Evolutionary conservation across 805 yeast species (phyloP), one percentile per base, ranked within the genome.

Genomic region (Candida chauliodis): DNA sequence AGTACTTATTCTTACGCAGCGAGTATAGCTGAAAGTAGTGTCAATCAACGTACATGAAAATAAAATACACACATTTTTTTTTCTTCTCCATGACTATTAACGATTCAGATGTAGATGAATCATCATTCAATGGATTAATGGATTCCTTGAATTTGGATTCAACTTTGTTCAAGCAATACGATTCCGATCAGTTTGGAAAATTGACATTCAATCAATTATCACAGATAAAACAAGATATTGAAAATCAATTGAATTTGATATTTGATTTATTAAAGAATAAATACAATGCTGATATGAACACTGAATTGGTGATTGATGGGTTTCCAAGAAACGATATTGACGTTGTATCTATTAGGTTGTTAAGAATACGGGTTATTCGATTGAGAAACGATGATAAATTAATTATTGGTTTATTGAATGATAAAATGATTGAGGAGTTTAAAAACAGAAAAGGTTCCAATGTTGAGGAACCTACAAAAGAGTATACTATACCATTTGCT

Each of bases 241-340:
- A 63, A 38, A 29, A 45, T 3, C 67, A 63, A 45, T 43, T 63
- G 26, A 25, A 24, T 6, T 9, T 38, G 8, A 41, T 79, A 30
- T 67, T 72, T 43, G 73, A 64, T 21, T 51, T 66, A 10, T 63
- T 85, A 18, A 45, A 50, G 5, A 45, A 61, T 41, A 49, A 54
- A 30, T 76, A 77, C 45, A 60, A 67, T 9, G 78, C 69, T 3
- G 80, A 75, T 46, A 79, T 87, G 86, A 57, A 71, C 17, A 80
- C 90, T 1, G 68, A 79, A 0, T 58, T 91, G 41, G 59, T 85
- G 2, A 76, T 83, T 0, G 95, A 91, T 52, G 96, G 97, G 15
- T 91, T 76, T 50, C 99, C 99, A 1, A 64, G 97, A 30, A 58
- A 68, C 13, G 97, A 91, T 52, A 71, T 91, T 19, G 95, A 91